phyloP scores from a whole-genome alignment of 495 filamentous ascomycete species.

The Penicillium samsonianum region DNA sequence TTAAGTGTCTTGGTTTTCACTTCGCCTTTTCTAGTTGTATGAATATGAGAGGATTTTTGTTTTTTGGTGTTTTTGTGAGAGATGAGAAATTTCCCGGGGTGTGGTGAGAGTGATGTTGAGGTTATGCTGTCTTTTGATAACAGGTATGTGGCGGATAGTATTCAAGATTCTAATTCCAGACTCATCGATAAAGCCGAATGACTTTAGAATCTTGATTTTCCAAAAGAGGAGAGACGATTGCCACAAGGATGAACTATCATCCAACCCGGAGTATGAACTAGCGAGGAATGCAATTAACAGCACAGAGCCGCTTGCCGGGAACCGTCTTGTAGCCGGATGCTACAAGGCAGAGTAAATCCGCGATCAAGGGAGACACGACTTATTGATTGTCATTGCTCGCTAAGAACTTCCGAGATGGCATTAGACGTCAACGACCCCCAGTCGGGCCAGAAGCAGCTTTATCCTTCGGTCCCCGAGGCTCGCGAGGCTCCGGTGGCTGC shows the following conservation, averaged over 20 bases:
- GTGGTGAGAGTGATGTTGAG: not conserved
- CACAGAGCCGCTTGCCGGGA: not conserved
- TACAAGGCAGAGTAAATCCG: not conserved
- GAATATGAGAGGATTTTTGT: not conserved
- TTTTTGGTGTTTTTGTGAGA: not conserved
- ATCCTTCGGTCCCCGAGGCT: conserved; percentile 25
- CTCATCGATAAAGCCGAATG: not conserved
- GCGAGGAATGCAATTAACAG: conserved; percentile 2
- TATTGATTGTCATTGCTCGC: conserved; percentile 29
- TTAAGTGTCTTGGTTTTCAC: not conserved
- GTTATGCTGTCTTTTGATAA: not conserved
- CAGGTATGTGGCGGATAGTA: not conserved
- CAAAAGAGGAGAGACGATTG: not conserved
- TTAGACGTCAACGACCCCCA: conserved; percentile 38
- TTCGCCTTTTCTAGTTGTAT: conserved; percentile 7
- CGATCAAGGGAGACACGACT: not conserved
- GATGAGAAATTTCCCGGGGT: not conserved
- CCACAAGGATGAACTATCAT: not conserved
- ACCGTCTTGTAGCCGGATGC: not conserved
- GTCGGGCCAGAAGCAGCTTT: conserved; percentile 13
- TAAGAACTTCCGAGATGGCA: conserved; percentile 41
- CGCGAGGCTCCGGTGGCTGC: conserved; percentile 43
- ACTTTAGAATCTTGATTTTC: not conserved
- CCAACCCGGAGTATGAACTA: not conserved
- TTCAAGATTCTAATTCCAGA: not conserved